phyloP scores from a whole-genome alignment of 176 grass and related monocot genomes.

The Cenchrus purpureus region DNA sequence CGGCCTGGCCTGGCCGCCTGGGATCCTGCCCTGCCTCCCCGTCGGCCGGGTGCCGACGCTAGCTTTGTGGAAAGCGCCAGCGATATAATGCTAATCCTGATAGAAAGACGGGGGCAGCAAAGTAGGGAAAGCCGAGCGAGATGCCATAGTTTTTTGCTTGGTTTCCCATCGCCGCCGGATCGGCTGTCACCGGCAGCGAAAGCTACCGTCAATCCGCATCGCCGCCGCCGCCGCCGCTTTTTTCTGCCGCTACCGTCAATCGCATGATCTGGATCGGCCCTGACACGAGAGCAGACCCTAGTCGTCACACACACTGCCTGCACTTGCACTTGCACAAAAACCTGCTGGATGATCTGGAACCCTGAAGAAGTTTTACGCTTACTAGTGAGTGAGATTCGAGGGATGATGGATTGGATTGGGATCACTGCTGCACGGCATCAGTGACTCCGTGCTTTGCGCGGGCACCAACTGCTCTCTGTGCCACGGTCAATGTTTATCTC shows the following conservation, averaged over 20 bases:
- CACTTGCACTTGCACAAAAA: too few relatives aligned
- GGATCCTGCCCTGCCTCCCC: background rate
- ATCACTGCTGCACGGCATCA: too few relatives aligned
- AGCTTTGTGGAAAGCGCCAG: background rate
- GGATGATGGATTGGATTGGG: too few relatives aligned
- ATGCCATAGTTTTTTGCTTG: background rate
- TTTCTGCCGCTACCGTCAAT: background rate
- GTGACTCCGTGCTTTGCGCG: too few relatives aligned
- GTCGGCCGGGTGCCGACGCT: background rate
- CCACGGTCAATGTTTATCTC: slow-evolving; percentile 19
- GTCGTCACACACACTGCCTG: too few relatives aligned
- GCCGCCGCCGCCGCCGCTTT: background rate
- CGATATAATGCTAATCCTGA: background rate
- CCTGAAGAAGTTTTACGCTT: too few relatives aligned
- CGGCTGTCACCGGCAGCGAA: background rate
- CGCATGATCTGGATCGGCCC: background rate
- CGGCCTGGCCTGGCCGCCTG: too few relatives aligned
- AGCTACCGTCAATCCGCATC: background rate
- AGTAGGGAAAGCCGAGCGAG: background rate
- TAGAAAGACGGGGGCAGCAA: background rate
- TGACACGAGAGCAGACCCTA: too few relatives aligned
- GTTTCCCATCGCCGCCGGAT: background rate
- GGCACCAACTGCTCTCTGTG: too few relatives aligned
- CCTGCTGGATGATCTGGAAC: too few relatives aligned
- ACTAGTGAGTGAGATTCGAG: too few relatives aligned